Evolutionary conservation across 139 green algal species (phyloP).

Genomic region (Tetraselmis chui): DNA sequence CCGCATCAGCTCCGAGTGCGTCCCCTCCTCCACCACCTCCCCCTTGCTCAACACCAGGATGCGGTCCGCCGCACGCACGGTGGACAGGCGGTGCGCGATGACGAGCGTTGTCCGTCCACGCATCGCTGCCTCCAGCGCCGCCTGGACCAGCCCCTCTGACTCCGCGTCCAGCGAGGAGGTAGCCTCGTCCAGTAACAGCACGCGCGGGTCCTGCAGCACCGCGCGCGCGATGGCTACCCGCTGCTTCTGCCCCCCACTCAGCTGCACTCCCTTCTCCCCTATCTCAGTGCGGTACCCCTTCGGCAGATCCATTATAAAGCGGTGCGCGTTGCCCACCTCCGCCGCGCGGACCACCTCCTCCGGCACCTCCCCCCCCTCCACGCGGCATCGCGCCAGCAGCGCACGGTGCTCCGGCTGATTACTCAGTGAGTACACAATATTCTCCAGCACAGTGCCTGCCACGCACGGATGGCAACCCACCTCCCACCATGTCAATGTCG

Average conservation of each 20-base stretch:
- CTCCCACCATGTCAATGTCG: neutral
- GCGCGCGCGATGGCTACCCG: constrained; percentile 57
- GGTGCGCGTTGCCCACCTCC: constrained; percentile 31
- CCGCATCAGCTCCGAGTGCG: constrained; percentile 46
- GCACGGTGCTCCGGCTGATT: neutral
- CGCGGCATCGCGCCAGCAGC: neutral
- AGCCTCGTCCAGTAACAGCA: constrained; percentile 58
- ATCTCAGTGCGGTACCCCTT: constrained; percentile 17
- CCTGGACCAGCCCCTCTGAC: constrained; percentile 55
- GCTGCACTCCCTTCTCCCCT: constrained; percentile 34
- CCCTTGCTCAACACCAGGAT: constrained; percentile 48
- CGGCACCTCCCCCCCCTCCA: neutral
- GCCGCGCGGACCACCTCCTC: constrained; percentile 22
- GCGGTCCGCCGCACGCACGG: constrained; percentile 60
- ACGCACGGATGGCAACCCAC: too few species aligned
- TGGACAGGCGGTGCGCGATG: constrained; percentile 74
- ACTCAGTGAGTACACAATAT: constrained; percentile 35
- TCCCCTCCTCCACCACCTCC: constrained; percentile 57
- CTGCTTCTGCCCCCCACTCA: constrained; percentile 58
- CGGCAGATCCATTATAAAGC: constrained; percentile 35
- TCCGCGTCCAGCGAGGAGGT: constrained; percentile 53
- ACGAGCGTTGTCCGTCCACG: constrained; percentile 56
- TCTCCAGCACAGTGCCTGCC: constrained; percentile 29
- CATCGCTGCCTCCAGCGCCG: constrained; percentile 62
- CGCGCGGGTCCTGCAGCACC: constrained; percentile 37